These are phyloP conservation scores for Arachis monticola DNA, from an alignment of 331 rosid species.

Conservation along the genomic window DNA sequence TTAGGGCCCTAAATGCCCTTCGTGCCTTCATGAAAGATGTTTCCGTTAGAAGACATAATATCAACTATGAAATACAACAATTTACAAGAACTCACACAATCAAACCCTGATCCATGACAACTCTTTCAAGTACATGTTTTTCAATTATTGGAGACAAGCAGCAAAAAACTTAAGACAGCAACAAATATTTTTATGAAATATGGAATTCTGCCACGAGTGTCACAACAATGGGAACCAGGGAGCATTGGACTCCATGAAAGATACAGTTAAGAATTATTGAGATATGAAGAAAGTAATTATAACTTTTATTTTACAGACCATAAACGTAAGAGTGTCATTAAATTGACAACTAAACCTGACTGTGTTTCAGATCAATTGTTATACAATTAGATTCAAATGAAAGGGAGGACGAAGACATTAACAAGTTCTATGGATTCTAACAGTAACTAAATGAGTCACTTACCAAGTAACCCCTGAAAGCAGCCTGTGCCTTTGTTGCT, in stretches of 20 bases:
- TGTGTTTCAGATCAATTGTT: neutral
- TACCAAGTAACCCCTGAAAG: conserved; percentile 96
- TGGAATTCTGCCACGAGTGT: neutral
- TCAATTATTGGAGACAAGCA: neutral
- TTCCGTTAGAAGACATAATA: conserved; percentile 41
- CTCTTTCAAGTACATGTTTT: conserved; percentile 18
- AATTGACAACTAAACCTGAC: conserved; percentile 16
- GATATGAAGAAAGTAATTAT: conserved; percentile 3
- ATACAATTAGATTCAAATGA: too few species aligned
- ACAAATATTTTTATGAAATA: conserved; percentile 16
- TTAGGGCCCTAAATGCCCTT: conserved; percentile 89
- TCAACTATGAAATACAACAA: conserved; percentile 34
- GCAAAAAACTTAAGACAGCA: neutral
- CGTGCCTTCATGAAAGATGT: conserved; percentile 80
- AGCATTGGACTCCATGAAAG: conserved; percentile 14
- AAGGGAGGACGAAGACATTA: neutral
- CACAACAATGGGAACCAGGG: neutral
- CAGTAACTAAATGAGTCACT: conserved; percentile 29
- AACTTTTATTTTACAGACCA: conserved; percentile 11
- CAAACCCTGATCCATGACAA: conserved; percentile 20
- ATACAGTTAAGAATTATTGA: neutral
- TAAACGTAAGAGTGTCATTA: neutral
- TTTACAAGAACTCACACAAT: conserved; percentile 23
- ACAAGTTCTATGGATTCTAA: neutral
- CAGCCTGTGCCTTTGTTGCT: conserved; percentile 83